These are phyloP conservation scores for Pseudisothecium myosuroides DNA, from an alignment of 225 moss, liverwort and hornwort genomes.

Conservation along the genomic window DNA sequence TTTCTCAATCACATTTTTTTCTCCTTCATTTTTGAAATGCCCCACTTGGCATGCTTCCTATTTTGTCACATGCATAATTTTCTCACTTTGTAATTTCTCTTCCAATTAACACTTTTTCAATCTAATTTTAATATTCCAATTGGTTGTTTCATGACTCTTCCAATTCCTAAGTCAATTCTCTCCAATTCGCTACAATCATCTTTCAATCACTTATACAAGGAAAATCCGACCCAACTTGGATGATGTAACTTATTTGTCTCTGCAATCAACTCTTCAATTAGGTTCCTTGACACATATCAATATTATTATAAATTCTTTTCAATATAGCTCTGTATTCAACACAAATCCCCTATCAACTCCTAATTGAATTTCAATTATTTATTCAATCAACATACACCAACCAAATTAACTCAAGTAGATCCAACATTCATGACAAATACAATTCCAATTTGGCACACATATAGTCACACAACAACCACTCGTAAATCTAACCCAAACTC, in stretches of 20 bases:
- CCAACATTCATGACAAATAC: neutral
- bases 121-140: too few relatives aligned
- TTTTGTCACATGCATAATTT: too few relatives aligned
- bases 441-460: neutral
- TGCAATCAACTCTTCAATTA: neutral
- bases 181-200: too few relatives aligned
- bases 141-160: too few relatives aligned
- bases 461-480: neutral
- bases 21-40: too few relatives aligned
- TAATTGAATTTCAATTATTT: too few relatives aligned
- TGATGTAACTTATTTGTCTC: neutral
- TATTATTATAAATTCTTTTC: too few relatives aligned
- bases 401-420: neutral
- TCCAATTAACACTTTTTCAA: too few relatives aligned
- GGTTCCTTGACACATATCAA: neutral
- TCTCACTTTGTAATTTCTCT: too few relatives aligned
- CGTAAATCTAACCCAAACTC: neutral
- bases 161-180: too few relatives aligned
- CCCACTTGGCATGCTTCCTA: too few relatives aligned
- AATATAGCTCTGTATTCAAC: neutral
- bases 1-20: too few relatives aligned
- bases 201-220: neutral
- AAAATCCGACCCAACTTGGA: accelerated
- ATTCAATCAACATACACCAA: neutral
- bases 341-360: neutral